phyloP scores from a whole-genome alignment of 129 eudicot genomes.

The Ambrosia trifida region DNA sequence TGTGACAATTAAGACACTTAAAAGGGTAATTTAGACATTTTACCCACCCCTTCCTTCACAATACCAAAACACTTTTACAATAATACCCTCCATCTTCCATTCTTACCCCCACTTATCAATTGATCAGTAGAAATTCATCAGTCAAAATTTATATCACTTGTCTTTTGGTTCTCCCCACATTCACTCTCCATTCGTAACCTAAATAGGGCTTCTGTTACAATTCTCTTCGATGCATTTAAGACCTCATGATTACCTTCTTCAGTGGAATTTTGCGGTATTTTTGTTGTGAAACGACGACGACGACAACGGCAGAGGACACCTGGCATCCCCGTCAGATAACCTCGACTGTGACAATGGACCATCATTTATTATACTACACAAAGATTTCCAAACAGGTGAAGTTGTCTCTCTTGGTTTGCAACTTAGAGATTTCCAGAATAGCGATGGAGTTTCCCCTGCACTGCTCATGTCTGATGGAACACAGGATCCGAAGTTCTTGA shows the following conservation, averaged over 20 bases:
- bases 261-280: conserved; percentile 76
- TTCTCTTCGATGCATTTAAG: conserved; percentile 68
- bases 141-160: too few relatives aligned
- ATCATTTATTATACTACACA: conserved; percentile 41
- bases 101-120: too few relatives aligned
- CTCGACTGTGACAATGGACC: conserved; percentile 48
- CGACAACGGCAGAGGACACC: conserved; percentile 21
- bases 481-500: conserved; percentile 46
- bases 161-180: too few relatives aligned
- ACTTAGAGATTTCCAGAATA: conserved; percentile 60
- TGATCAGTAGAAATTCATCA: too few relatives aligned
- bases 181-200: too few relatives aligned
- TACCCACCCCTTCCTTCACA: too few relatives aligned
- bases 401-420: conserved; percentile 45
- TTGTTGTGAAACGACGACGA: not conserved
- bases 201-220: too few relatives aligned
- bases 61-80: too few relatives aligned
- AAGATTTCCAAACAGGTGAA: conserved; percentile 39
- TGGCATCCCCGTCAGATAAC: conserved; percentile 47
- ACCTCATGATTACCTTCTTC: conserved; percentile 85
- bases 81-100: too few relatives aligned
- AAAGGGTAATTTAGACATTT: too few relatives aligned
- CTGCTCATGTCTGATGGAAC: conserved; percentile 53
- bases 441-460: conserved; percentile 70
- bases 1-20: too few relatives aligned